A percentile compares a stretch with the other conserved stretches of the same genome.
Evolutionary conservation across 768 basidiomycete genomes (phyloP).

Genomic region (Lanmaoa rubissima): DNA sequence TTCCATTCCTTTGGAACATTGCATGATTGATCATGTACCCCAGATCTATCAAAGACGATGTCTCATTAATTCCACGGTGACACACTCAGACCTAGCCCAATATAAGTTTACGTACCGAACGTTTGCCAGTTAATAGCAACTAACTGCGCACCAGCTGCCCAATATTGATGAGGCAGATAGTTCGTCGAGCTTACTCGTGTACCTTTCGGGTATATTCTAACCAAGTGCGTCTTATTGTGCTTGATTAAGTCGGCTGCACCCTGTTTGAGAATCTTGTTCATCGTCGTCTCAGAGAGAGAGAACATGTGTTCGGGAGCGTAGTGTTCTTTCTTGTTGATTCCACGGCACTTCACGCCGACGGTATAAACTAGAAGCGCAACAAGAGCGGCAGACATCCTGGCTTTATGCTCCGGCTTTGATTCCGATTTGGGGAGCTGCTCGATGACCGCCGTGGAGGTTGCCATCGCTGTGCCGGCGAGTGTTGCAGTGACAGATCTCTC

Average conservation of each 20-base stretch:
- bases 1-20: slow-evolving; percentile 92
- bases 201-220: slow-evolving; percentile 86
- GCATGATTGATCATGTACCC: slow-evolving; percentile 92
- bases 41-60: slow-evolving; percentile 54
- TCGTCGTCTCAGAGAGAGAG: slow-evolving; percentile 83
- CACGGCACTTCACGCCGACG: slow-evolving; percentile 91
- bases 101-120: slow-evolving; percentile 57
- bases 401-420: slow-evolving; percentile 35
- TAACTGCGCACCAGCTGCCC: slow-evolving; percentile 85
- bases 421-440: slow-evolving; percentile 19
- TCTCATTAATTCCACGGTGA: not conserved
- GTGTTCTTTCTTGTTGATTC: slow-evolving; percentile 79
- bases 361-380: slow-evolving; percentile 86
- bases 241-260: slow-evolving; percentile 73
- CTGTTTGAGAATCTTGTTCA: slow-evolving; percentile 71
- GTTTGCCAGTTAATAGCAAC: slow-evolving; percentile 99
- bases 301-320: slow-evolving; percentile 91
- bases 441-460: slow-evolving; percentile 12
- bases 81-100: not conserved
- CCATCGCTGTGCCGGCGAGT: slow-evolving; percentile 9
- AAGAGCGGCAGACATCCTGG: slow-evolving; percentile 73
- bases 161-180: slow-evolving; percentile 84
- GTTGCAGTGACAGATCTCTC: slow-evolving; percentile 18
- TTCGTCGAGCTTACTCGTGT: slow-evolving; percentile 80
- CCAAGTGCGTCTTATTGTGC: slow-evolving; percentile 81